Base-by-base conservation (phyloP, 139 green algal species). In the Desmodesmus armatus region DNA sequence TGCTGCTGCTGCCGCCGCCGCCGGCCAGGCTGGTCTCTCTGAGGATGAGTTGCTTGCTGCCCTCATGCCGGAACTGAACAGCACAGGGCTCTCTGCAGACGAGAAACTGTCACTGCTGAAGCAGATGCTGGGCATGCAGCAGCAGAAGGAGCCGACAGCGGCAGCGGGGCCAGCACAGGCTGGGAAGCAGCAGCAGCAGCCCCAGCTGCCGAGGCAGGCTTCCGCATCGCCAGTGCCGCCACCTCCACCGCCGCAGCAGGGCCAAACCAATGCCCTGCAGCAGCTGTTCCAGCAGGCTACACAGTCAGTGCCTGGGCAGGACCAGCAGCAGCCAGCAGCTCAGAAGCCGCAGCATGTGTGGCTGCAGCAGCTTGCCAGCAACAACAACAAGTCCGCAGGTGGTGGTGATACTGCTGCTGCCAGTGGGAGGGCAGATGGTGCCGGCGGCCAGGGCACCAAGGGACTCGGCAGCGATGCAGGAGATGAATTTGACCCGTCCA, bases 331-430 rank as follows among this genome's bases (percentile, higher is more conserved):
- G 69, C 37, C n/a, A n/a, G 66, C 66, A 17, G 9, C 35, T 15
- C 66, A 41, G 62, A 53, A 71, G 39, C 55, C 76, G 1, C 76
- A 82, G 33, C 76, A 82, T 41, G 55, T 82, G 55, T 82, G 76
- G 76, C 76, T 82, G 33, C 76, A 82, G 76, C 76, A 82, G 76
- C 76, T 82, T 25, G 74, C 74, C 6, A 80, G 35, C 35, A 82
- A 31, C 72, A 79, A 43, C 71, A 78, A 29, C 37, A 75, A 63
- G 29, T 67, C 75, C 49, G 27, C 71, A 40, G 41, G 39, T 62
- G 21, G 39, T 78, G 75, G 51, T 27, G 75, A 9, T n/a, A 9
- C 55, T 72, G 75, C 75, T 27, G 70, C 70, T 27, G 35, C 70
- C 23, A 47, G 25, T 44, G n/a, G 35, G n/a, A n/a, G 53, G 23